Conservation (phyloP, 148 eudicot species). For the Oxyria digyna region DNA sequence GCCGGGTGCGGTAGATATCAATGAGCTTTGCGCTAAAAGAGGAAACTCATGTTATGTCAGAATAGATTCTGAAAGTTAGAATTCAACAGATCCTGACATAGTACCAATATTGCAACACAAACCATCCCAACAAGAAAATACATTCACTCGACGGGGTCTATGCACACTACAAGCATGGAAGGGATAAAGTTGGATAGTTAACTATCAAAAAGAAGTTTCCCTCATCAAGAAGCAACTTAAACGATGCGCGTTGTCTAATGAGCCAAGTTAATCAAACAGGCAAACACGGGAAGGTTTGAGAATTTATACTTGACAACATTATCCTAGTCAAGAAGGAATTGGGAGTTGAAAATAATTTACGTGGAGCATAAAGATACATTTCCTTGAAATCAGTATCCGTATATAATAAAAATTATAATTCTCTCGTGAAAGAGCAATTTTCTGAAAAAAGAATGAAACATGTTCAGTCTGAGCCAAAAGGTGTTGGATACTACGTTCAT, state of each 20-base stretch:
- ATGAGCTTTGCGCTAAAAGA: constrained; percentile 76
- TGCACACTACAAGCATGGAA: not conserved
- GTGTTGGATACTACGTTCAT: not conserved
- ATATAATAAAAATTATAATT: not conserved
- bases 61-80: constrained; percentile 11
- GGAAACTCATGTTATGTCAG: constrained; percentile 9
- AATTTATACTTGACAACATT: not conserved
- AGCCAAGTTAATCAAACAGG: not conserved
- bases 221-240: not conserved
- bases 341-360: not conserved
- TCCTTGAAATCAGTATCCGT: not conserved
- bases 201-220: not conserved
- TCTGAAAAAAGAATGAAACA: not conserved
- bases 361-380: not conserved
- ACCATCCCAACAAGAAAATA: not conserved
- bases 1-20: constrained; percentile 81
- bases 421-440: not conserved
- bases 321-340: not conserved
- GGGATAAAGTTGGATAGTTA: not conserved
- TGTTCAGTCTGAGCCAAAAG: not conserved
- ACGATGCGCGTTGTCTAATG: not conserved
- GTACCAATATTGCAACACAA: not conserved
- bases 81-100: constrained; percentile 3
- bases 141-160: not conserved
- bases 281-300: not conserved